phyloP scores from a whole-genome alignment of 2,329 filamentous ascomycete species.

The Cordyceps tenuipes region DNA sequence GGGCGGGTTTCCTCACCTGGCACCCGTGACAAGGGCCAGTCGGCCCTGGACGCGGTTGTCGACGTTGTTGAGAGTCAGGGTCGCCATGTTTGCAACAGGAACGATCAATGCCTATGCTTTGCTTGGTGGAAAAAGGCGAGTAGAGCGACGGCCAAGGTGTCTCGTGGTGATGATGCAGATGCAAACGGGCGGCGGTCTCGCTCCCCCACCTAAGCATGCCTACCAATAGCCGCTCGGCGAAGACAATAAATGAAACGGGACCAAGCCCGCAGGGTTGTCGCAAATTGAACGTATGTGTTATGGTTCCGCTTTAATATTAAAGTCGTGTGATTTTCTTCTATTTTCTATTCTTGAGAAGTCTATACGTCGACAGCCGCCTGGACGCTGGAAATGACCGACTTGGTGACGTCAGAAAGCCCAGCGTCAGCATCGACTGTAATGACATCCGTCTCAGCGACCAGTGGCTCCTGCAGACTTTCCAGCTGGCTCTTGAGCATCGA shows the following conservation, averaged over 20 bases:
- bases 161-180: background rate
- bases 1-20: constrained; percentile 18
- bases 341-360: background rate
- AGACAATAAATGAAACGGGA: background rate
- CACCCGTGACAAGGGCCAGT: constrained; percentile 26
- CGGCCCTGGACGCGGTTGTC: constrained; percentile 17
- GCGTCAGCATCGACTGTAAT: constrained; percentile 30
- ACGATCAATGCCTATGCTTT: background rate
- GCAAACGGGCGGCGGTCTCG: background rate
- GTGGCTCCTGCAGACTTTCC: constrained; percentile 54
- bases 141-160: background rate
- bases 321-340: background rate
- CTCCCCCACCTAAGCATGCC: background rate
- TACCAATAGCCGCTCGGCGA: background rate
- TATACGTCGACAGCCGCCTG: background rate
- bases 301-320: background rate
- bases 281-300: background rate
- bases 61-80: constrained; percentile 1
- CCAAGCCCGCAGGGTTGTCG: background rate
- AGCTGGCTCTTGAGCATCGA: constrained; percentile 61
- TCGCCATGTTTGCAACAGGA: constrained; percentile 6
- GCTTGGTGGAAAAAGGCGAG: background rate
- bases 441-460: constrained; percentile 30
- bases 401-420: constrained; percentile 8
- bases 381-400: background rate